Evolutionary conservation across 495 filamentous ascomycete genomes (phyloP), one percentile per base, ranked within the genome.

Genomic region (Aspergillus panamensis): DNA sequence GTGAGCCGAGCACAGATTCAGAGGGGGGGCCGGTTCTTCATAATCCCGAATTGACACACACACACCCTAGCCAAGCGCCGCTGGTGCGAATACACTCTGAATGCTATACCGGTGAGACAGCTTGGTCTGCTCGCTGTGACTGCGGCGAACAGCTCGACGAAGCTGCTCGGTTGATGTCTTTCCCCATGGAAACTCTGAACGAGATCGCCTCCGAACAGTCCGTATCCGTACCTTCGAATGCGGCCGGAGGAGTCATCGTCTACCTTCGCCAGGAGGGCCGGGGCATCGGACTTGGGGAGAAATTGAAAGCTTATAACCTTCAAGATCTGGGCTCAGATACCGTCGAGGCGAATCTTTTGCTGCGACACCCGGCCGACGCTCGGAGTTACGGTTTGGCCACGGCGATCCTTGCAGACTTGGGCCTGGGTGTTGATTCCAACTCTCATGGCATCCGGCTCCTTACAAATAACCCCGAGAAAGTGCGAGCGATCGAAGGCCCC

Each of bases 401-500:
- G 5, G 91, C 92, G 5, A 97, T 98, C 79, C 77, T 98, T 39
- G 74, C 86, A 54, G 94, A 98, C 77, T 77, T 98, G 31, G 91
- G 89, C 0, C 67, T 86, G 37, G 83, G 83, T 9, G 82, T 75
- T 2, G 81, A 86, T 53, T 43, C 68, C 10, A 74, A 74, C 37
- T 80, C 87, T 42, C 72, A 77, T 19, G 91, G 94, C 12, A 85
- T 97, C 48, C 77, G 89, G 54, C 71, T 98, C 33, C 75, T 98
- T 58, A 98, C 94, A n/a, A 98, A 98, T 70, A 98, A 98, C 66
- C 94, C 94, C 0, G 94, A 98, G 62, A 98, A 98, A 77, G 87
- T 97, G 31, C 81, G 91, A 21, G 94, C 94, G 2, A 89, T 98
- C 8, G 94, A 98, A 66, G 94, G 94, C 0, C 90, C 91, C 0